Percentiles rank a stretch among this genome's conserved stretches.
These are phyloP conservation scores for Tricholoma flavovirens DNA, from an alignment of 768 basidiomycete genomes.

Conservation along the genomic window DNA sequence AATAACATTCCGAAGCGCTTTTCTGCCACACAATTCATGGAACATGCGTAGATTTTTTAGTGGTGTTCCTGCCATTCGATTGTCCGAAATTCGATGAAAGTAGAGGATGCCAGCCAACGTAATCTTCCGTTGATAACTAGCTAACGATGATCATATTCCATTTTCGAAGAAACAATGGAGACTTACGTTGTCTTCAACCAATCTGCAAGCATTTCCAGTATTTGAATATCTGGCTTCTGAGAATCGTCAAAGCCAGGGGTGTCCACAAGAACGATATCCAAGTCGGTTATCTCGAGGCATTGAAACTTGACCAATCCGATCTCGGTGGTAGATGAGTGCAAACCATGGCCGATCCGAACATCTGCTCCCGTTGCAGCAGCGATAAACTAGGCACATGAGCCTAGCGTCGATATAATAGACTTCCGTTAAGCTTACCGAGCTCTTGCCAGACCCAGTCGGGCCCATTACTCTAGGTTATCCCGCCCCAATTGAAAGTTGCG, in stretches of 20 bases:
- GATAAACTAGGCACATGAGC: neutral
- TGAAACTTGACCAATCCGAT: neutral
- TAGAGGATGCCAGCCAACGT: slow-evolving; percentile 17
- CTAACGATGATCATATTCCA: neutral
- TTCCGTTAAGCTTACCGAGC: neutral
- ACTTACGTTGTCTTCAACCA: slow-evolving; percentile 4
- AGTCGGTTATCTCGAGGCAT: neutral
- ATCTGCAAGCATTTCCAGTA: slow-evolving; percentile 1
- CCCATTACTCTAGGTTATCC: neutral
- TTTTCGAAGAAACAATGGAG: neutral
- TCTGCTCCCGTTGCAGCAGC: neutral
- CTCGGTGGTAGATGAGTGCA: neutral
- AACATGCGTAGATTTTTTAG: slow-evolving; percentile 39
- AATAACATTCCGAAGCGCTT: slow-evolving; percentile 33
- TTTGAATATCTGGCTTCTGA: slow-evolving; percentile 2
- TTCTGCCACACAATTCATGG: slow-evolving; percentile 36
- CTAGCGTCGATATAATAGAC: neutral
- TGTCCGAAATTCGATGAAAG: slow-evolving; percentile 19
- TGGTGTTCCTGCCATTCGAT: slow-evolving; percentile 32
- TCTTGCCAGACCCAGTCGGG: neutral
- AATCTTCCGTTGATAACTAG: neutral
- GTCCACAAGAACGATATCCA: slow-evolving; percentile 5
- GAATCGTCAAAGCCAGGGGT: slow-evolving; percentile 8
- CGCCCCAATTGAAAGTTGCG: neutral
- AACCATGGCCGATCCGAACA: neutral